A percentile compares a stretch with the other conserved stretches of the same genome.
Evolutionary conservation across 306 rosid genomes (phyloP).

Genomic region (Rosa persica): DNA sequence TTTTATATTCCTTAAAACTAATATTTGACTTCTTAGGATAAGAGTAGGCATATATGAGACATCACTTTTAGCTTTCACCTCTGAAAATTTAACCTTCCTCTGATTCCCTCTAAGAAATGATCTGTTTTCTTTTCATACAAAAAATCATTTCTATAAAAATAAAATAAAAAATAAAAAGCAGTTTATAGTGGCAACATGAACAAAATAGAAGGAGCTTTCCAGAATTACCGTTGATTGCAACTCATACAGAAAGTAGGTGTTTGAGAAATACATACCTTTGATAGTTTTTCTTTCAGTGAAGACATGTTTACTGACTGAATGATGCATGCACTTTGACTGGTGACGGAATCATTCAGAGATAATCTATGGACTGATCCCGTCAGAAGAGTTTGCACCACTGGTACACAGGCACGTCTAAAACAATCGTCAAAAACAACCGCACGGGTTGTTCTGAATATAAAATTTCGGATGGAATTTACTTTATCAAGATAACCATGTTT

Average conservation of each 20-base stretch:
- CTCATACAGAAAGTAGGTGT: background rate
- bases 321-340: conserved; percentile 73
- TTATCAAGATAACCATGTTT: conserved; percentile 47
- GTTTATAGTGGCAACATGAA: background rate
- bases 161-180: background rate
- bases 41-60: no score
- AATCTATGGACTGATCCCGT: conserved; percentile 56
- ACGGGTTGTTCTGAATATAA: conserved; percentile 45
- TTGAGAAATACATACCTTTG: conserved; percentile 42
- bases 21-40: no score
- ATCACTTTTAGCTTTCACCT: no score
- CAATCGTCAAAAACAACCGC: conserved; percentile 69
- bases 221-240: background rate
- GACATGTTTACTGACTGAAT: conserved; percentile 52
- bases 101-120: no score
- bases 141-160: no score
- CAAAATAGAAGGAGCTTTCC: background rate
- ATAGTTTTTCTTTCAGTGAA: conserved; percentile 39
- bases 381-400: conserved; percentile 54
- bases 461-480: conserved; percentile 50
- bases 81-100: no score
- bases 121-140: no score
- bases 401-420: conserved; percentile 36
- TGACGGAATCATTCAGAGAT: conserved; percentile 47
- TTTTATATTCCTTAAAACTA: no score